Base-by-base conservation (phyloP, 352 stramenopile genomes). In the Phytophthora pluvialis region DNA sequence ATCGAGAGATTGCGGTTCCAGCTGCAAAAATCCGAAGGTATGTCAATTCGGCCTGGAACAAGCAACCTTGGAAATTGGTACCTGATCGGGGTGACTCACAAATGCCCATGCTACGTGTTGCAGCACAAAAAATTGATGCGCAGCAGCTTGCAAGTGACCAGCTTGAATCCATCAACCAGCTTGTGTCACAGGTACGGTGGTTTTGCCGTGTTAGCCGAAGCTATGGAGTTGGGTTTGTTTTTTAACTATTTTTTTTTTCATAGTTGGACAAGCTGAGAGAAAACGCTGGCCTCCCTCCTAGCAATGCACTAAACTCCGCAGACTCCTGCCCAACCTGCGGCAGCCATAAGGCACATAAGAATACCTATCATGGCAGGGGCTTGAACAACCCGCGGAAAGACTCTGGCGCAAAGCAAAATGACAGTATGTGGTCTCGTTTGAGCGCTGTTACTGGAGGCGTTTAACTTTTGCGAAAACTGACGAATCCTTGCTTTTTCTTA, bases 141-240 rank as follows among this genome's bases (percentile, higher is more conserved):
- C 86, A 94, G 43, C 68, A 90, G 35, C 73, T 91, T 64, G 86
- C 85, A 21, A 88, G 74, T 31, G 86, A 93, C 35, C 86, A 94
- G 44, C 69, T 93, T 15, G 86, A 92, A 63, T 91, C 83, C 7
- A 94, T 94, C 52, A 92, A 94, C 56, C 80, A 91, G 46, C 81
- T 94, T 32, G 86, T 94, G 28, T 76, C 73, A 28, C 82, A 91
- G 81, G 79, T 90, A 64, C 6, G 56, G 8, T 43, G 8, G 15
- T 12, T 8, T 61, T 47, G 39, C 16, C 8, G 45, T 47, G 5
- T 8, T n/a, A 8, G 3, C 44, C 9, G 31, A 25, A 11, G 28
- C 21, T 55, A 3, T 3, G 29, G 6, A 26, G 4, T 42, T n/a
- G n/a, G n/a, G n/a, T n/a, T n/a, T 54, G 36, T 29, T 16, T n/a